These are phyloP conservation scores for Chenopodium album DNA, from an alignment of 148 eudicot species.

Conservation along the genomic window DNA sequence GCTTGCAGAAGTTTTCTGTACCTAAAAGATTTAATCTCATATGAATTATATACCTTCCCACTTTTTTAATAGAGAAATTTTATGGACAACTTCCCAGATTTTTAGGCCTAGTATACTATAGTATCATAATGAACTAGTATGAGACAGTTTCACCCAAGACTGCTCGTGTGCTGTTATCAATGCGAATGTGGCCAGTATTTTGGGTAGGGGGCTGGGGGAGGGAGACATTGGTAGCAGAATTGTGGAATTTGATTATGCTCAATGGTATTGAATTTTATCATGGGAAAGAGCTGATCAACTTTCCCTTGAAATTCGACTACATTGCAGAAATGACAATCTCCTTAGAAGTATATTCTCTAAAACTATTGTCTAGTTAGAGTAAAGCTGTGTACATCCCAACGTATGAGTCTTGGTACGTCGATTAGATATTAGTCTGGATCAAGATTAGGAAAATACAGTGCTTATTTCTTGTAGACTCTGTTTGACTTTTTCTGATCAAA, in stretches of 20 bases:
- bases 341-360: neutral
- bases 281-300: neutral
- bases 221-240: neutral
- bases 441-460: neutral
- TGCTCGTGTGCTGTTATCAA: neutral
- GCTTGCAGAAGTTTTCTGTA: slow-evolving; percentile 72
- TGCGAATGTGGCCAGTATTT: neutral
- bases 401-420: no score
- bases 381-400: neutral
- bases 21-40: slow-evolving; percentile 38
- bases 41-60: no score
- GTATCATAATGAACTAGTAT: no score
- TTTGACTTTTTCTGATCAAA: slow-evolving; percentile 5
- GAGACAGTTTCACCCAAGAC: neutral
- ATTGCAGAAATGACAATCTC: neutral
- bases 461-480: neutral
- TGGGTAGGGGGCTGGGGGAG: no score
- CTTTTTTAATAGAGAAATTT: neutral
- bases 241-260: neutral
- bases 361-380: neutral
- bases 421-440: neutral
- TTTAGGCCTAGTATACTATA: neutral
- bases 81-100: neutral
- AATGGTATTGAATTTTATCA: neutral
- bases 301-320: neutral